Percentiles rank a stretch among this genome's conserved stretches.
These are phyloP conservation scores for Gillenia trifoliata DNA, from an alignment of 306 rosid species.

Conservation along the genomic window DNA sequence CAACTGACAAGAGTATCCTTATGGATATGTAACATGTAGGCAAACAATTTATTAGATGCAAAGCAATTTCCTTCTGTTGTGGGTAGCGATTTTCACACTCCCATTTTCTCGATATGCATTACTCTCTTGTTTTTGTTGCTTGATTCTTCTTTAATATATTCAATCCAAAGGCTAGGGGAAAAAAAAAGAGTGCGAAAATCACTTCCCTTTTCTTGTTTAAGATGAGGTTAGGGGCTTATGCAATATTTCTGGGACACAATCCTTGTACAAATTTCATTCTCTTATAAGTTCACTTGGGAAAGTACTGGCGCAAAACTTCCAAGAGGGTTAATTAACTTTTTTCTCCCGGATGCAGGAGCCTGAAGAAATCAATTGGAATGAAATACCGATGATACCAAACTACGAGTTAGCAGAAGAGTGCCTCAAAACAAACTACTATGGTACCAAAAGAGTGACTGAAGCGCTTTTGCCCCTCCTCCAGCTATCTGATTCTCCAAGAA, in stretches of 20 bases:
- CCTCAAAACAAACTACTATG: slow-evolving; percentile 43
- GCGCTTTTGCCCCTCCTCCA: slow-evolving; percentile 44
- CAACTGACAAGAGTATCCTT: no score
- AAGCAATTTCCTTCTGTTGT: no score
- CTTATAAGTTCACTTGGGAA: neutral
- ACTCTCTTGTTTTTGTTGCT: no score
- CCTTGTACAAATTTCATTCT: neutral
- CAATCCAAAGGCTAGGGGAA: no score
- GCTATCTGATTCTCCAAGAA: slow-evolving; percentile 42
- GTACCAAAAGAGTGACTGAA: slow-evolving; percentile 29
- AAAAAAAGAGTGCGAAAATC: no score
- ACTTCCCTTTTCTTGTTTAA: neutral
- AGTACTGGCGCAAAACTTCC: neutral
- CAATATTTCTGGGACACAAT: neutral
- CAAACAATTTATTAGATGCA: neutral
- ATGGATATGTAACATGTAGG: no score
- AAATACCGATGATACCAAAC: slow-evolving; percentile 1
- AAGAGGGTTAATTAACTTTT: neutral
- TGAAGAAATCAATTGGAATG: slow-evolving; percentile 24
- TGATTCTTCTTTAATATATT: no score
- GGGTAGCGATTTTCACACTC: no score
- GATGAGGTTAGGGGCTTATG: neutral
- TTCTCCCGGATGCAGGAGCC: neutral
- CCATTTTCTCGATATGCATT: no score
- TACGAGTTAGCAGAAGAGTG: slow-evolving; percentile 28